Base-by-base conservation (phyloP, 2,329 filamentous ascomycete species). In the Graphiopsis chlorocephala region DNA sequence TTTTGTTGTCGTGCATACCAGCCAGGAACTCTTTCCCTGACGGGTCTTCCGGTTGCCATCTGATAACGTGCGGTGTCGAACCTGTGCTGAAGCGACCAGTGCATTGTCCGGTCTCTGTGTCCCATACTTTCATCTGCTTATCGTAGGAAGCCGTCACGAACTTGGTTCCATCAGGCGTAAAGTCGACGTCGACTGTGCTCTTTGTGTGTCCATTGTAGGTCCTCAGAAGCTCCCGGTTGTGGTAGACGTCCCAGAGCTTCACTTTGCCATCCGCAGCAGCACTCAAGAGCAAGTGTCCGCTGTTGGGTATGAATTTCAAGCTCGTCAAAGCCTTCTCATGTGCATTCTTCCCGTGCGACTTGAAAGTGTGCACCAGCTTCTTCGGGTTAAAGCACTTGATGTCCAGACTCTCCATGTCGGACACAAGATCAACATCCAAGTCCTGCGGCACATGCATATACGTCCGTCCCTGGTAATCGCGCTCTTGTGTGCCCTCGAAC, bases 1-100 rank as follows among this genome's bases (percentile, higher is more conserved):
- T 99, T 83, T 97, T 97, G 83, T 99, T 99, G 79, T 99, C 94
- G 42, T 92, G 95, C 92, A 98, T 96, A 73, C 95, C 95, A 1
- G 93, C 93, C 64, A 99, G 80, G 78, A 99, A 99, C 77, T 98
- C 94, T 76, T 95, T 90, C 10, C 89, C 86, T 69, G 90, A 87
- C 62, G 90, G 88, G 0, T 85, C 81, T 57, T 88, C 86, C 0
- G 94, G 93, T 78, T 98, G 96, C 84, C 98, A 98, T 70, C 91
- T 89, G 71, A 99, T 84, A 61, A 97, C 93, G 75, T 99, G 95
- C 5, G 95, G 94, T 15, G 93, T 98, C 81, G 96, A 96, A 74
- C 94, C 94, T 0, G 92, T 96, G 20, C 90, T 92, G 82, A 96
- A 99, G 65, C 92, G 92, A 72, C 87, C 89, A 69, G 97, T 81